Evolutionary conservation across 805 yeast genomes (phyloP), one percentile per base, ranked within the genome.

Genomic region (Kodamaea kaohsiungensis): DNA sequence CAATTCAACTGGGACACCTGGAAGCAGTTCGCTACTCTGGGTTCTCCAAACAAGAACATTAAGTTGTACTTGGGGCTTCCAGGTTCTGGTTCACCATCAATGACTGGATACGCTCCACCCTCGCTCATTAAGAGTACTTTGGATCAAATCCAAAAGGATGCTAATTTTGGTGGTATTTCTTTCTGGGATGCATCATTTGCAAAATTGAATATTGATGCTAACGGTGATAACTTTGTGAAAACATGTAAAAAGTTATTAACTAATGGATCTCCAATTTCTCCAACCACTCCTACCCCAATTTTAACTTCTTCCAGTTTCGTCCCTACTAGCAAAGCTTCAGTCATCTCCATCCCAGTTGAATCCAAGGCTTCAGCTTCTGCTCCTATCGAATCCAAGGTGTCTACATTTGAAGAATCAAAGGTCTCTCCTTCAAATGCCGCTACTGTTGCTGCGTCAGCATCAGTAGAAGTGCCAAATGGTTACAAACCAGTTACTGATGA

Each of bases 1-100:
- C 15, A 46, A 17, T 91, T 89, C 79, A 79, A 79, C 68, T 78
- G 76, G 74, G 87, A 85, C 57, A 80, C 88, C 37, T 91, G 96
- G 96, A 74, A 78, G 19, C 66, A 77, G 39, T 89, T 67, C 66
- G 95, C 93, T 22, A 56, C 71, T 17, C 70, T 67, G 46, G 63
- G 77, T 25, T 78, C 91, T 38, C 87, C 88, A 7, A 73, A 73
- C 55, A 66, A 65, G 53, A 56, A 71, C 48, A 65, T 70, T 48
- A 67, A 69, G 53, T 61, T 72, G 56, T 71, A 46, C 53, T 65
- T 72, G 51, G 75, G 76, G 8, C 67, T 72, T 47, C 75, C 78
- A 12, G 76, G 70, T 13, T 59, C 67, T 22, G 75, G 69, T 16
- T 58, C 66, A 17, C 67, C 74, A 15, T 76, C 77, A n/a, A 69